A percentile compares a stretch with the other conserved stretches of the same genome.
phyloP scores from a whole-genome alignment of 108 stramenopile genomes.

The Cyclotella cryptica region DNA sequence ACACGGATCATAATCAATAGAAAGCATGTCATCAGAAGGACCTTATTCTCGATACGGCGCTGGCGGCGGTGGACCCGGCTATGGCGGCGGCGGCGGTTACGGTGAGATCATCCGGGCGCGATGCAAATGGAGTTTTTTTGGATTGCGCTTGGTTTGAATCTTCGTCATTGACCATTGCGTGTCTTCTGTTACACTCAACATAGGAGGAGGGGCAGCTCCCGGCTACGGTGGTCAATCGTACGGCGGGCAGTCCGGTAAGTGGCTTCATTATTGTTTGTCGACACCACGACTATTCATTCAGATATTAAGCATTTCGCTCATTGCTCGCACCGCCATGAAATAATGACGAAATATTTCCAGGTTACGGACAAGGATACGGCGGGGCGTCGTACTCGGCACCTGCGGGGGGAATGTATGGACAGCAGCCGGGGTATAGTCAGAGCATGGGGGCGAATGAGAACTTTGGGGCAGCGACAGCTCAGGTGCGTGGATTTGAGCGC shows the following conservation, averaged over 20 bases:
- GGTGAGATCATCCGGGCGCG: conserved; percentile 7
- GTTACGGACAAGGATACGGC: conserved; percentile 49
- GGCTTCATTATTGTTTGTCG: neutral
- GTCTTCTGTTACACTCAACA: neutral
- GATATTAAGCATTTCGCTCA: neutral
- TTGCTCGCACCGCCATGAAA: neutral
- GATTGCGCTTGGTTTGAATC: conserved; percentile 16
- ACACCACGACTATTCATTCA: neutral
- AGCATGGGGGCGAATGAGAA: conserved; percentile 33
- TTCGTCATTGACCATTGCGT: conserved; percentile 38
- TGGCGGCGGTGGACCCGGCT: conserved; percentile 64
- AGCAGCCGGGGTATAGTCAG: conserved; percentile 34
- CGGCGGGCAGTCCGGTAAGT: conserved; percentile 21
- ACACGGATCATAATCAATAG: neutral
- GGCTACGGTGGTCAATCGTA: conserved; percentile 38
- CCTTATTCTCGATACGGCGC: conserved; percentile 84
- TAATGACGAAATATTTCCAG: neutral
- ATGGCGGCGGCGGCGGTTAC: conserved; percentile 48
- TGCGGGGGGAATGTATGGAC: conserved; percentile 36
- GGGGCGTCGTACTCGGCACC: conserved; percentile 41
- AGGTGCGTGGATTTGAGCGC: conserved; percentile 26
- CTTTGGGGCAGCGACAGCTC: conserved; percentile 22
- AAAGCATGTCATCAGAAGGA: conserved; percentile 63
- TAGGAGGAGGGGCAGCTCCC: conserved; percentile 38
- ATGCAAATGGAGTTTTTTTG: conserved; percentile 42